Base-by-base conservation (phyloP, 2,329 filamentous ascomycete species). In the Westerdykella sp. region DNA sequence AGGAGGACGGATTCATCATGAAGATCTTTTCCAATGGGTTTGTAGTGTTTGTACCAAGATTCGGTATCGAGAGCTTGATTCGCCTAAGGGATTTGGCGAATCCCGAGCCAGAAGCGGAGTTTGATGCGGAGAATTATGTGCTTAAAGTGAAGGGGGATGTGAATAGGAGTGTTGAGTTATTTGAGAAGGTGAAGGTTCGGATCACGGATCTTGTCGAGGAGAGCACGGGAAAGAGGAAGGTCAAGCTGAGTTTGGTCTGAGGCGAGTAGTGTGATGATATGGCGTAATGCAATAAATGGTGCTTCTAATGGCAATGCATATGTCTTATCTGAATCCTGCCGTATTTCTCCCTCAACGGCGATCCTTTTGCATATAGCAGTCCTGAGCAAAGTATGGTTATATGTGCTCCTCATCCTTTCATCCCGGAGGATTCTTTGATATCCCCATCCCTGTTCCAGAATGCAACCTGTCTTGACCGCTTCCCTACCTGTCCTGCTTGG, bases 1-100 rank as follows among this genome's bases (percentile, higher is more conserved):
- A 90, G 56, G 90, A 96, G 67, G 90, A 96, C 45, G 93, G 87
- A 3, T 97, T 95, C 66, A 82, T 98, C 37, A 95, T 98, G 86
- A 87, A 87, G 63, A 85, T 98, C 41, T 98, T 98, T 69, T 89
- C 86, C 64, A 98, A 98, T 69, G 93, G 93, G 6, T 91, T 96
- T 57, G 93, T 97, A 14, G 90, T 97, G 10, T 90, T 97, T 48
- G 91, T 98, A 39, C 93, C 93, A 6, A 76, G 88, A 13, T 98
- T 98, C 67, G 93, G 93, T 34, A 94, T 98, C 57, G 93, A 98
- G 72, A 85, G 88, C 34, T 72, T 96, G 48, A 93, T 98, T 51
- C 78, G 91, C 10, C 71, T 97, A 55, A 76, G 88, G 45, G 93
- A 97, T 69, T 75, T 97, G 45, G 83, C 83, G 4, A 79, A 84